Percentiles rank a stretch among this genome's conserved stretches.
These are phyloP conservation scores for Diddensiella transvaalensis DNA, from an alignment of 805 yeast genomes.

Conservation along the genomic window DNA sequence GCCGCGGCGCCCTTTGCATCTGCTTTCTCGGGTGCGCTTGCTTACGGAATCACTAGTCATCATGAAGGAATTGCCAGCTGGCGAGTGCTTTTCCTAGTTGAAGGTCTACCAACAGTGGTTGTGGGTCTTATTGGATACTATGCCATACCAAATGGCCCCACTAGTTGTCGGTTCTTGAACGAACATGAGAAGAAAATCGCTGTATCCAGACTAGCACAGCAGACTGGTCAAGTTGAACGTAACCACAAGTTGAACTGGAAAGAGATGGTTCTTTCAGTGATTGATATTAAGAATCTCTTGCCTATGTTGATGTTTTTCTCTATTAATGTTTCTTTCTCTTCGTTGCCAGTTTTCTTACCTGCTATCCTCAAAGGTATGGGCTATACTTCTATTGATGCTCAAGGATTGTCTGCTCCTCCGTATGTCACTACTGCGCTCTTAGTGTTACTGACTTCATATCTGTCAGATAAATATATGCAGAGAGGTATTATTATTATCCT, in stretches of 20 bases:
- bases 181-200: constrained; percentile 35
- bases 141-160: constrained; percentile 36
- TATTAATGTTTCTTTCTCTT: constrained; percentile 30
- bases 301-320: constrained; percentile 26
- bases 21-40: constrained; percentile 54
- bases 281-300: constrained; percentile 18
- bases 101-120: constrained; percentile 43
- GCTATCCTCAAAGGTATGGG: constrained; percentile 43
- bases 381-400: constrained; percentile 40
- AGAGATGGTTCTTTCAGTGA: constrained; percentile 13
- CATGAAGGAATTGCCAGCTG: constrained; percentile 38
- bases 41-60: constrained; percentile 35
- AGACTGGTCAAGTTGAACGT: constrained; percentile 15
- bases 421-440: constrained; percentile 38
- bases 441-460: constrained; percentile 42
- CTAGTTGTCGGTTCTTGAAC: constrained; percentile 46
- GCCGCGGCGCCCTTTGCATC: constrained; percentile 44
- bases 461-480: constrained; percentile 39
- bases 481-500: constrained; percentile 24
- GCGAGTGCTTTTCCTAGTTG: constrained; percentile 46
- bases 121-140: constrained; percentile 35
- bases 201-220: constrained; percentile 15
- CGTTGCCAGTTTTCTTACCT: constrained; percentile 48
- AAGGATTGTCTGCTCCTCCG: constrained; percentile 48
- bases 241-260: constrained; percentile 10